Base-by-base conservation (phyloP, 2,329 filamentous ascomycete genomes). In the Xylariaceae sp. region DNA sequence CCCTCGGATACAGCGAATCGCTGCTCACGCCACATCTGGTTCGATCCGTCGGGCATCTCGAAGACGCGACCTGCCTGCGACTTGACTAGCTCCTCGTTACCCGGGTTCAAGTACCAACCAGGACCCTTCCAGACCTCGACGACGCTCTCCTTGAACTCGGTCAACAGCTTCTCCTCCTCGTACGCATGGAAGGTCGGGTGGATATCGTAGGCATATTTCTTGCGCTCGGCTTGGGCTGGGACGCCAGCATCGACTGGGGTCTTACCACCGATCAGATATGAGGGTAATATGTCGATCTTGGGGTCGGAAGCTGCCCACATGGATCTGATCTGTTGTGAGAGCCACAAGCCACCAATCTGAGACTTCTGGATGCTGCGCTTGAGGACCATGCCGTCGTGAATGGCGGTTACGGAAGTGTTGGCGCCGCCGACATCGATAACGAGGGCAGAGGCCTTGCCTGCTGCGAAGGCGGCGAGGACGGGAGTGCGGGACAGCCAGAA, bases 131-230 rank as follows among this genome's bases (percentile, higher is more conserved):
- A 99, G 12, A 92, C 84, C 71, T 96, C 90, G 27, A 97, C 90
- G 14, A 96, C 90, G 15, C 88, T 95, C 72, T 99, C 95, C 74
- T 99, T 99, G 81, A 95, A 99, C 67, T 96, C 90, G 35, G 89
- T 90, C 49, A 99, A 74, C 39, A 96, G 86, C 46, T 92, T 88
- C 68, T 97, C 94, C 74, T 99, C 91, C 70, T 97, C 86, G 57
- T 92, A 85, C 15, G 77, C 75, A 52, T 87, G 84, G 79, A 91
- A 97, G 1, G 88, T 90, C 27, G 82, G 78, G 59, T 72, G 69
- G 54, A 86, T 74, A 61, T 79, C 62, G 66, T 77, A 76, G 64
- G 77, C 68, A 66, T 90, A 95, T 36, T 81, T 81, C 60, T 83
- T 85, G 68, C 89, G 85, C 43, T 80, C 83, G 38, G 85, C 89